Evolutionary conservation across 106 monocot species (phyloP).

Genomic region (Phalaenopsis aphrodite): DNA sequence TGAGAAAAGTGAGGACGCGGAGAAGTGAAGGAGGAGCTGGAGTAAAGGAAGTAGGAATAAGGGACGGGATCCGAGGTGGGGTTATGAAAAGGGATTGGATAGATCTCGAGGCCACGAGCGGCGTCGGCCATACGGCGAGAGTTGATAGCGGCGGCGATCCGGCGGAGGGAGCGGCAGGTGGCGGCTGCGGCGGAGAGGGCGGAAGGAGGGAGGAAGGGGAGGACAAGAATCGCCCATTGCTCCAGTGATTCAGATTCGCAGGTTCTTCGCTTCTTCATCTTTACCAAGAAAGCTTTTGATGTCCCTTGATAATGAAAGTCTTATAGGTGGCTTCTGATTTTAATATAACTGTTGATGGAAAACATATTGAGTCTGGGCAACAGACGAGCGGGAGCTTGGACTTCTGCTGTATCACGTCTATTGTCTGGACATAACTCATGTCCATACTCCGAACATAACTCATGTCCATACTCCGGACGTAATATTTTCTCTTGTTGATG

Average conservation of each 20-base stretch:
- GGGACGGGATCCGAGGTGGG: constrained; percentile 1
- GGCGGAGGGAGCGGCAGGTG: constrained; percentile 27
- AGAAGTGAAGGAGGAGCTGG: constrained; percentile 45
- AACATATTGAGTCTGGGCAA: no score
- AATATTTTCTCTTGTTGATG: no score
- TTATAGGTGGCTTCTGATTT: no score
- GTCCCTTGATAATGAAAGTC: no score
- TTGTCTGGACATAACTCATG: no score
- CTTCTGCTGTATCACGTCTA: no score
- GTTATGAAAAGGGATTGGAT: constrained; percentile 53
- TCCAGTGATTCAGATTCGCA: not conserved
- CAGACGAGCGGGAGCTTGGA: no score
- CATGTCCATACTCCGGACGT: no score
- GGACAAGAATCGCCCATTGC: constrained; percentile 32
- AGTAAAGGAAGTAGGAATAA: constrained; percentile 14
- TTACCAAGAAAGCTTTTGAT: no score
- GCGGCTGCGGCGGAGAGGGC: constrained; percentile 37
- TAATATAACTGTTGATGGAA: no score
- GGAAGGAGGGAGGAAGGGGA: constrained; percentile 37
- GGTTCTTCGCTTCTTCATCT: not conserved
- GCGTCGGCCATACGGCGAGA: constrained; percentile 41
- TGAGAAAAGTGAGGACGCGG: constrained; percentile 14
- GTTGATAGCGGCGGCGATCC: constrained; percentile 18
- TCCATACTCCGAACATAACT: no score
- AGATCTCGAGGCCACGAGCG: constrained; percentile 37